A percentile compares a stretch with the other conserved stretches of the same genome.
phyloP scores from a whole-genome alignment of 805 yeast species.

The Barnettozyma californica region DNA sequence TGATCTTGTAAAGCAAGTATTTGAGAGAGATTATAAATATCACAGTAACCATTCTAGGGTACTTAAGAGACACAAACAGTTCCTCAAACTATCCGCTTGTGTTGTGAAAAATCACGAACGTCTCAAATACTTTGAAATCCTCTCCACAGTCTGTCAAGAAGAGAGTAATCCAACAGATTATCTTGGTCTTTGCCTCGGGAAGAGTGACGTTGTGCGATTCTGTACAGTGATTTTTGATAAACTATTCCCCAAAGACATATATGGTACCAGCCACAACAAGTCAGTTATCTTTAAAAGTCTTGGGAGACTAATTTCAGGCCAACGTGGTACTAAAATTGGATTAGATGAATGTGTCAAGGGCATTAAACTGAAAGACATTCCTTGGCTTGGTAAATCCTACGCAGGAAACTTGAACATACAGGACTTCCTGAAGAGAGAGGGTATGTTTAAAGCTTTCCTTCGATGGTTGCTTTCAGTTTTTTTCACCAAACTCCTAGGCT shows the following conservation, averaged over 20 bases:
- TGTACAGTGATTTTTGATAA: slow-evolving; percentile 38
- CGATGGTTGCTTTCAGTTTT: slow-evolving; percentile 52
- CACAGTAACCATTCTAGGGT: slow-evolving; percentile 20
- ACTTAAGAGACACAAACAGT: slow-evolving; percentile 17
- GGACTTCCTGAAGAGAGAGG: slow-evolving; percentile 36
- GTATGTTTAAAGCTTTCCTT: slow-evolving; percentile 38
- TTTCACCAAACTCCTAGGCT: slow-evolving; percentile 40
- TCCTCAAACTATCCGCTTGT: slow-evolving; percentile 13
- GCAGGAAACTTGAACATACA: slow-evolving; percentile 30
- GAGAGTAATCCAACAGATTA: slow-evolving; percentile 19
- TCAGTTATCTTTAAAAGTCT: slow-evolving; percentile 33
- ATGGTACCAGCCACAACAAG: slow-evolving; percentile 52
- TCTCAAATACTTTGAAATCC: slow-evolving; percentile 32
- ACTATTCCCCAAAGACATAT: slow-evolving; percentile 44
- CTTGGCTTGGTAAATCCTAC: slow-evolving; percentile 45
- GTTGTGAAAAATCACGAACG: slow-evolving; percentile 31
- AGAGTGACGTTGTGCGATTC: slow-evolving; percentile 36
- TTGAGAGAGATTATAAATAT: slow-evolving; percentile 9
- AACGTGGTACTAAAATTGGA: slow-evolving; percentile 32
- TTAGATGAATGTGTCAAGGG: slow-evolving; percentile 29
- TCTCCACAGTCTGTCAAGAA: slow-evolving; percentile 31
- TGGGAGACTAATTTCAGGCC: slow-evolving; percentile 32
- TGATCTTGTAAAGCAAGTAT: slow-evolving; percentile 7
- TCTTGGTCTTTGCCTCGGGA: slow-evolving; percentile 29
- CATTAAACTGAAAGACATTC: slow-evolving; percentile 39